phyloP scores from a whole-genome alignment of 768 basidiomycete species.

The Boletellus ananiceps region DNA sequence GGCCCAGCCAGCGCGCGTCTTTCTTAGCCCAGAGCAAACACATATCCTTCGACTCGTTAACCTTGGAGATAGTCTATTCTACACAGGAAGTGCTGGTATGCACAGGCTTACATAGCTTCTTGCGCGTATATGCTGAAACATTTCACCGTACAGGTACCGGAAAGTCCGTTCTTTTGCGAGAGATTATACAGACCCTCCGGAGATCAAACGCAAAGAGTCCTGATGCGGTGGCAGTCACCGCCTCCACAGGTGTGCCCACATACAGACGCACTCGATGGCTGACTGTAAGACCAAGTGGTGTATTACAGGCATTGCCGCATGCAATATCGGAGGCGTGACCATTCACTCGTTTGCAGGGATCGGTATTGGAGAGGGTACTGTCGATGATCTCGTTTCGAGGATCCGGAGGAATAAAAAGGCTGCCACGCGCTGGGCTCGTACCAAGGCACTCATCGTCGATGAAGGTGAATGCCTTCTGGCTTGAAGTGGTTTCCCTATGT shows the following conservation, averaged over 20 bases:
- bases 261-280: background rate
- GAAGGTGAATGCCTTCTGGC: conserved; percentile 48
- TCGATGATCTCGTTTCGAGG: conserved; percentile 57
- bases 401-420: conserved; percentile 85
- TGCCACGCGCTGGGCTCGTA: conserved; percentile 70
- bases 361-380: conserved; percentile 70
- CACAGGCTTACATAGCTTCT: conserved; percentile 7
- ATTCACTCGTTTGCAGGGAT: conserved; percentile 96
- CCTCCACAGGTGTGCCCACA: conserved; percentile 69
- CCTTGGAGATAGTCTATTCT: conserved; percentile 76
- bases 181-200: conserved; percentile 76
- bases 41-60: conserved; percentile 78
- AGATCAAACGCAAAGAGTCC: conserved; percentile 46
- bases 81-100: conserved; percentile 95
- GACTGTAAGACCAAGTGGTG: background rate
- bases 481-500: background rate
- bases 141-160: conserved; percentile 69
- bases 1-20: conserved; percentile 38
- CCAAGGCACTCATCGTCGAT: conserved; percentile 79
- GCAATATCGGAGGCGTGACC: conserved; percentile 94
- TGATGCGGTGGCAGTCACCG: conserved; percentile 89
- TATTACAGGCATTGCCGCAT: conserved; percentile 80
- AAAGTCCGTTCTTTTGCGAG: conserved; percentile 90
- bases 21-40: conserved; percentile 82
- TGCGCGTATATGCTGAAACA: conserved; percentile 13